A percentile compares a stretch with the other conserved stretches of the same genome.
phyloP scores from a whole-genome alignment of 202 grass and related monocot genomes.

The Zizania palustris region DNA sequence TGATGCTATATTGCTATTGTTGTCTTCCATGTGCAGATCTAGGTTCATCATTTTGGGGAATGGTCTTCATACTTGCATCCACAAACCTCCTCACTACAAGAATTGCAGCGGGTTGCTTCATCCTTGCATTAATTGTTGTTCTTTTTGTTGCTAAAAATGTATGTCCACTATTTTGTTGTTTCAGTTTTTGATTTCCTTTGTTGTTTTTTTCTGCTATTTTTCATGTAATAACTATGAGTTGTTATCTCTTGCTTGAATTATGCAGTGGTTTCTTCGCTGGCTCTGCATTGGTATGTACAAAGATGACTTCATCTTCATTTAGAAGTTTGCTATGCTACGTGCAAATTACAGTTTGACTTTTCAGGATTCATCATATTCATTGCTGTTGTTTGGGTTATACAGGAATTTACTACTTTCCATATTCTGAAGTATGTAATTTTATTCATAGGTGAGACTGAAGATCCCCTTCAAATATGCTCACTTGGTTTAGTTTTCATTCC shows the following conservation, averaged over 20 bases:
- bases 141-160: conserved; percentile 97
- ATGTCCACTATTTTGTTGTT: conserved; percentile 37
- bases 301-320: conserved; percentile 33
- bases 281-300: conserved; percentile 88
- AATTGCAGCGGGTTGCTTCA: conserved; percentile 90
- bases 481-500: conserved; percentile 32
- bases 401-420: conserved; percentile 73
- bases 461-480: background rate
- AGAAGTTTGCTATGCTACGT: conserved; percentile 34
- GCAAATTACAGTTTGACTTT: conserved; percentile 39
- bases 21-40: conserved; percentile 67
- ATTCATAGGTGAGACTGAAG: conserved; percentile 73
- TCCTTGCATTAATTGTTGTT: conserved; percentile 83
- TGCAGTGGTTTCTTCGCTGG: conserved; percentile 94
- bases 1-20: conserved; percentile 18
- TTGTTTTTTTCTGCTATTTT: conserved; percentile 4
- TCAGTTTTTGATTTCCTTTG: conserved; percentile 13
- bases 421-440: conserved; percentile 89
- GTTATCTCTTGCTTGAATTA: conserved; percentile 39
- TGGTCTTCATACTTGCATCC: conserved; percentile 96
- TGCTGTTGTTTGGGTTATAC: conserved; percentile 84
- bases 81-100: conserved; percentile 89
- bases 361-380: conserved; percentile 92
- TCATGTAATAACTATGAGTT: conserved; percentile 13
- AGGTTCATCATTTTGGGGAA: conserved; percentile 99